Evolutionary conservation across 306 rosid genomes (phyloP), one percentile per base, ranked within the genome.

Genomic region (Oemleria cerasiformis): DNA sequence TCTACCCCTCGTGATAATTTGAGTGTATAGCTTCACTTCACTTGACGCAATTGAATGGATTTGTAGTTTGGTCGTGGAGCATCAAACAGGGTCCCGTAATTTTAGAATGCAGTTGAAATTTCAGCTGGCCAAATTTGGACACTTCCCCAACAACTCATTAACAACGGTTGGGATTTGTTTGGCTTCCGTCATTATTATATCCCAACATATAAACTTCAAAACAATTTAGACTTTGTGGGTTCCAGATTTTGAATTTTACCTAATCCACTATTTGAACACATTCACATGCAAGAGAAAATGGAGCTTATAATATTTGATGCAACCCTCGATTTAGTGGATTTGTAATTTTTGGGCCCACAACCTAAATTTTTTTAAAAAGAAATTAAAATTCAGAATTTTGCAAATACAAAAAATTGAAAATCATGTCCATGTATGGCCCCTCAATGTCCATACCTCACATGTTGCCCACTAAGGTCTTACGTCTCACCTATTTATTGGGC

Each of bases 391-490:
- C 36, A 30, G 36, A 30, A 66, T 15, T 74, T 54, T 66, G 50
- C 12, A 43, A 42, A 67, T 50, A 21, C 19, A 45, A 43, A 49
- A 14, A 63, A 79, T 70, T 38, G 66, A 72, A 68, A 9, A 60
- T 42, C 69, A 14, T 23, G 19, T 16, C 43, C 72, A 14, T 38
- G 19, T 60, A 50, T 69, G 92, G 89, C 69, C 87, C 89, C 76
- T 15, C 77, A 43, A 72, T 77, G 66, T 70, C 74, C 79, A 69
- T 67, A 45, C 78, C 72, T 84, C 88, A 82, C 87, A 82, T 84
- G 90, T 68, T 78, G 73, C 79, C 84, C 86, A 78, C 88, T 76
- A 82, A 78, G 84, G 68, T 76, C 50, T 83, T 69, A 50, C 73
- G 74, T 78, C 85, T 78, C 39, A 41, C 80, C 7, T 71, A 78